Evolutionary conservation across 345 rosid genomes (phyloP), one percentile per base, ranked within the genome.

Genomic region (Gossypium australe): DNA sequence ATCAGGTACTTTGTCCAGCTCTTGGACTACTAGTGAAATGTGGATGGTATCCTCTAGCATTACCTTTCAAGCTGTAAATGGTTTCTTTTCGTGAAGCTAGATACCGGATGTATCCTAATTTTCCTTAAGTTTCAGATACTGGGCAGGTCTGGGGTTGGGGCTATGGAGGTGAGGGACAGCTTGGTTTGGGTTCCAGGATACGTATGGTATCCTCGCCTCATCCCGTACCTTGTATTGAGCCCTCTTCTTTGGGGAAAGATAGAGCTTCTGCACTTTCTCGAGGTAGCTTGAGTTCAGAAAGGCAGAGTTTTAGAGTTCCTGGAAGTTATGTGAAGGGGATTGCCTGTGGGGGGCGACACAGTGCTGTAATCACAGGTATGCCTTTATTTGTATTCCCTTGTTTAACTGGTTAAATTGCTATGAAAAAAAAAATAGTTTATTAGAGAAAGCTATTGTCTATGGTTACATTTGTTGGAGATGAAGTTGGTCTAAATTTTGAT

Each of bases 61-160:
- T 34, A 77, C 65, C 43, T 52, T 43, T 72, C 64, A 79, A 77
- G 78, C 47, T 68, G 67, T 74, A 41, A 65, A 73, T 78, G 77
- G 56, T 81, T 22, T 22, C 63, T 49, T 73, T 60, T 67, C 67
- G 11, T 61, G 75, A 71, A 73, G 65, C 77, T 72, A 74, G 78
- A 74, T 56, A 43, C 20, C 78, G 73, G 76, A 77, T 71, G 77
- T 61, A 72, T 81, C 78, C 85, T 89, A 76, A 81, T 84, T 78
- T 82, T 75, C 62, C 74, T 75, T 65, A 67, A 78, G 80, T 86
- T 89, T 67, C 93, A 93, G 99, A 95, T 90, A 77, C 85, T 66
- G 98, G 98, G 83, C 97, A 90, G 92, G 98, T 93, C 58, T 96
- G 98, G 98, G 99, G 97, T 77, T 96, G 99, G 99, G 99, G 99